Conservation (phyloP, 1,284 basidiomycete genomes). For the Trametes polyzona region DNA sequence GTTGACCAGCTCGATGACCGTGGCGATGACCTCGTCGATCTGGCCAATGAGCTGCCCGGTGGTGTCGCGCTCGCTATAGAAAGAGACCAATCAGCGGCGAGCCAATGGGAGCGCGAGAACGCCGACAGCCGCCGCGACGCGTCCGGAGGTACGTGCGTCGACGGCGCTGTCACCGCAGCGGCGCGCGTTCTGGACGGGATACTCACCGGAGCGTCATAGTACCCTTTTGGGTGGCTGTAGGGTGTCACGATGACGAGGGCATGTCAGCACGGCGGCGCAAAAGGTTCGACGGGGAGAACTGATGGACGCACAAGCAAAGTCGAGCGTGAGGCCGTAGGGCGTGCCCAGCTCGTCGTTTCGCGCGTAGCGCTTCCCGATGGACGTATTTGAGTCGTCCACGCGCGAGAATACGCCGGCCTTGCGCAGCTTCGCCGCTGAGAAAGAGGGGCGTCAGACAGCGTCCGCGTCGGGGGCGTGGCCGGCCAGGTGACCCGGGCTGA, state of each 20-base stretch:
- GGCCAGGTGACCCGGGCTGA: conserved; percentile 20
- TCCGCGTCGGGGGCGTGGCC: conserved; percentile 4
- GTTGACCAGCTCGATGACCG: conserved; percentile 78
- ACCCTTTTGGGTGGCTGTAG: conserved; percentile 78
- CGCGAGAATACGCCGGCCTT: conserved; percentile 88
- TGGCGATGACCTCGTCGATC: conserved; percentile 88
- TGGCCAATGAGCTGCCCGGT: conserved; percentile 92
- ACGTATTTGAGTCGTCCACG: conserved; percentile 94
- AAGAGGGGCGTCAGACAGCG: conserved; percentile 11
- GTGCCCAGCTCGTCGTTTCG: conserved; percentile 99
- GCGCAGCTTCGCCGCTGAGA: conserved; percentile 82
- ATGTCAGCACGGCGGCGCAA: conserved; percentile 21
- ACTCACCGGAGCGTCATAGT: conserved; percentile 88
- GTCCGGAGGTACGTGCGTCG: background rate
- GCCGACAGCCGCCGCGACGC: background rate
- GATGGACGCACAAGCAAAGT: conserved; percentile 88
- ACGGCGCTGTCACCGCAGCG: background rate
- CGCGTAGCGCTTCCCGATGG: conserved; percentile 96
- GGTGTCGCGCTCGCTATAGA: conserved; percentile 86
- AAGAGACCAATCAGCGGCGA: conserved; percentile 15
- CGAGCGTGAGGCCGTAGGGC: conserved; percentile 94
- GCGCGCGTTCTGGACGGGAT: conserved; percentile 12
- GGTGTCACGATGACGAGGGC: conserved; percentile 14
- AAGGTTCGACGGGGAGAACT: conserved; percentile 3
- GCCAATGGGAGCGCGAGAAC: conserved; percentile 8